A percentile compares a stretch with the other conserved stretches of the same genome.
These are phyloP conservation scores for Gamarada debralockiae DNA, from an alignment of 495 filamentous ascomycete species.

Conservation along the genomic window DNA sequence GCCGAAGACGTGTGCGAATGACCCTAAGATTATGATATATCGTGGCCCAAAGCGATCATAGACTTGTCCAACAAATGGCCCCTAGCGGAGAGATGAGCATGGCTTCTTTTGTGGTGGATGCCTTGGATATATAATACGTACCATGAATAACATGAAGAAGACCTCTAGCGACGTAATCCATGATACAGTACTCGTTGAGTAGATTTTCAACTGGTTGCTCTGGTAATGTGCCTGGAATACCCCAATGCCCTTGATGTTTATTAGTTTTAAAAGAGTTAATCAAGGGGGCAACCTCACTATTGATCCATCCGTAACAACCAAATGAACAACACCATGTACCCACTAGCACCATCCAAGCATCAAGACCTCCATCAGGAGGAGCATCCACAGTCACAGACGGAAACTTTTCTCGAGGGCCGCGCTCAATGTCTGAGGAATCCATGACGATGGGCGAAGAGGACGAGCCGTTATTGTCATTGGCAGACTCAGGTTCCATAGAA, in stretches of 20 bases:
- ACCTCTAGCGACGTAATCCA: constrained; percentile 72
- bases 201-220: constrained; percentile 30
- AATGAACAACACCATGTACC: background rate
- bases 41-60: background rate
- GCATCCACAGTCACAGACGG: background rate
- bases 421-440: no score
- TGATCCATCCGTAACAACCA: background rate
- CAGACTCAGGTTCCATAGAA: no score
- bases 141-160: constrained; percentile 40
- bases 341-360: background rate
- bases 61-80: background rate
- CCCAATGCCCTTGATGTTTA: background rate
- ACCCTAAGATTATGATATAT: background rate
- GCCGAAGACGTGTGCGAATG: background rate
- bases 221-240: constrained; percentile 66
- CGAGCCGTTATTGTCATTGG: no score
- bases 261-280: background rate
- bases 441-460: no score
- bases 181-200: constrained; percentile 59
- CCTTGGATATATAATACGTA: background rate
- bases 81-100: background rate
- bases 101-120: no score
- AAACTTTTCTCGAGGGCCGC: no score
- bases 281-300: background rate
- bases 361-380: background rate